Base-by-base conservation (phyloP, 202 grass and related monocot species). In the Elaeis oleifera region DNA sequence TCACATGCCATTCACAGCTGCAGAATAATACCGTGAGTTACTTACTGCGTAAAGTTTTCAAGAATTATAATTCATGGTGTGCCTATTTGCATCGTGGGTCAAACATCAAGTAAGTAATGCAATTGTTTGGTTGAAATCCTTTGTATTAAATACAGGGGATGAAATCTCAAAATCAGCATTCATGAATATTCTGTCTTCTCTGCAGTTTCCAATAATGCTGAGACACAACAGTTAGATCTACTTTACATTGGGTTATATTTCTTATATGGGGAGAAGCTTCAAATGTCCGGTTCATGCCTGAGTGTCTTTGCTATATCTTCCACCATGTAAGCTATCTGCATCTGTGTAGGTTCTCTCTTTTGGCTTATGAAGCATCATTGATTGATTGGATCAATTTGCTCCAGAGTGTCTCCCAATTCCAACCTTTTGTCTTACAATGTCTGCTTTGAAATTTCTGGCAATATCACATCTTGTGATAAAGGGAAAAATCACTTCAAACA, bases 211-310 rank as follows among this genome's bases (percentile, higher is more conserved):
- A 75, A 7, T 13, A 49, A 74, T 53, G 58, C 4, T 3, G 60
- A 77, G 36, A 72, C 79, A 70, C 85, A 73, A 79, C 84, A 86
- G 62, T 49, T 48, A 71, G 75, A 89, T 17, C 85, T 92, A 78
- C 85, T 99, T 53, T 89, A 86, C 64, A 92, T 92, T 69, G 94
- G 94, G 50, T 31, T 99, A 55, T 99, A 99, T 73, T 81, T 50
- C 68, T 99, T 60, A 99, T 99, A 19, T 99, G 94, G 94, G 94
- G 94, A 67, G 94, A 99, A 80, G 88, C 94, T 78, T 92, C 94
- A 14, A 99, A 89, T 78, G 80, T 99, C 68, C 84, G 88, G n/a
- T 99, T 99, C 67, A 92, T 99, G 88, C 94, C 94, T 26, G 94
- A 99, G 65, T 99, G 94, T 60, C 73, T 99, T 71, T 92, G 94